Conservation (phyloP, 495 filamentous ascomycete species). For the Podospora pseudopauciseta region DNA sequence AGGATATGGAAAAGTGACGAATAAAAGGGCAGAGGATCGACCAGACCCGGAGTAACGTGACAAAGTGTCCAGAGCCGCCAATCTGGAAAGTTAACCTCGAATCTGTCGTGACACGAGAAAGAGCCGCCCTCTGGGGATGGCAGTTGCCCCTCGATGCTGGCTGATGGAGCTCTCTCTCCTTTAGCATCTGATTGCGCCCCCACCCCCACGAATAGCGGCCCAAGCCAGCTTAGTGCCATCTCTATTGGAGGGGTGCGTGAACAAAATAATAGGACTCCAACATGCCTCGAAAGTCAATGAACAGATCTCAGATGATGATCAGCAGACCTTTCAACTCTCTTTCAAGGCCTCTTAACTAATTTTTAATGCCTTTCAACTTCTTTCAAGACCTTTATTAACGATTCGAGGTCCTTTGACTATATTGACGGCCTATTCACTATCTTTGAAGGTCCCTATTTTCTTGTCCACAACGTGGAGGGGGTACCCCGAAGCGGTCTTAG, state of each 20-base stretch:
- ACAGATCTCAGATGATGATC: too few species aligned
- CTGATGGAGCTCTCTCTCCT: background rate
- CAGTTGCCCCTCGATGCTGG: background rate
- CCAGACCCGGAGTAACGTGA: background rate
- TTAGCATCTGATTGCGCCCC: slow-evolving; percentile 1
- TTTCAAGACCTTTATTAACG: too few species aligned
- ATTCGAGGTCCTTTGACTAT: too few species aligned
- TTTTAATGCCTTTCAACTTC: too few species aligned
- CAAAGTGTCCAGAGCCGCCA: background rate
- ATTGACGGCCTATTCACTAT: too few species aligned
- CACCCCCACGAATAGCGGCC: background rate
- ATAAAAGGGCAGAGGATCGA: background rate
- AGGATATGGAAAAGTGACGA: background rate
- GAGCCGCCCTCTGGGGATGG: background rate
- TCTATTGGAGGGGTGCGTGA: background rate
- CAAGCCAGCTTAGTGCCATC: background rate
- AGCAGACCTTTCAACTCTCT: too few species aligned
- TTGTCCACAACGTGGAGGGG: background rate
- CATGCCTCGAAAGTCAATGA: too few species aligned
- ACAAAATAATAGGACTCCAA: too few species aligned
- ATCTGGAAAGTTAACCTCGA: background rate
- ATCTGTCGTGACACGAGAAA: slow-evolving; percentile 3
- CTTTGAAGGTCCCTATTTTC: too few species aligned
- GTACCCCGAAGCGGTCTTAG: background rate
- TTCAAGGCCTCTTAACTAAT: too few species aligned